A percentile compares a stretch with the other conserved stretches of the same genome.
Evolutionary conservation across 2,329 filamentous ascomycete genomes (phyloP).

Genomic region (Penicillium digitatum): DNA sequence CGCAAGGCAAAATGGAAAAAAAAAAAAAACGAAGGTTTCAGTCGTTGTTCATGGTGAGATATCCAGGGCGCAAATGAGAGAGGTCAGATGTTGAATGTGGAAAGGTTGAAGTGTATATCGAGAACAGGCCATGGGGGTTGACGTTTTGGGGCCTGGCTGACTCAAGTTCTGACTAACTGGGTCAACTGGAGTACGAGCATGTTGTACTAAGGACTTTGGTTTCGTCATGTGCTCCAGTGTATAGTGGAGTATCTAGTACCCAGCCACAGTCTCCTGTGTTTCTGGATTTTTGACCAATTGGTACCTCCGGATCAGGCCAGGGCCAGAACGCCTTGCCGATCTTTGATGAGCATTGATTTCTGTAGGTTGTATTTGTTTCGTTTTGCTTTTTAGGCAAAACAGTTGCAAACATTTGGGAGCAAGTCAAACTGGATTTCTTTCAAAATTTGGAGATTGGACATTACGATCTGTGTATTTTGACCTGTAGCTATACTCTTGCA

Average conservation of each 20-base stretch:
- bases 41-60: conserved; percentile 18
- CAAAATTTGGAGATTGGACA: not conserved
- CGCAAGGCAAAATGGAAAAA: not conserved
- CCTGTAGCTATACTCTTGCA: not conserved
- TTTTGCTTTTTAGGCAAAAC: not conserved
- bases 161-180: conserved; percentile 16
- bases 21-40: conserved; percentile 2
- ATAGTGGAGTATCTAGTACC: conserved; percentile 9
- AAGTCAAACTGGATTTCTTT: not conserved
- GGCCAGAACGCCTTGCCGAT: conserved; percentile 18
- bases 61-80: conserved; percentile 8
- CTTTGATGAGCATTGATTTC: not conserved
- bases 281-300: conserved; percentile 11
- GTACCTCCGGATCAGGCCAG: conserved; percentile 17
- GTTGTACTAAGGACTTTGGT: conserved; percentile 3
- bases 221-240: conserved; percentile 1
- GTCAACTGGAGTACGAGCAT: not conserved
- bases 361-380: no score
- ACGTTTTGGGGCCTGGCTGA: conserved; percentile 25
- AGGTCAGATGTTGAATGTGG: conserved; percentile 10
- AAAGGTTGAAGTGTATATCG: conserved; percentile 10
- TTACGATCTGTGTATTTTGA: no score
- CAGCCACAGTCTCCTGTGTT: not conserved
- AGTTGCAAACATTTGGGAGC: not conserved
- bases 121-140: conserved; percentile 13